A percentile compares a stretch with the other conserved stretches of the same genome.
phyloP scores from a whole-genome alignment of 352 stramenopile species.

The Pythium aquatile region DNA sequence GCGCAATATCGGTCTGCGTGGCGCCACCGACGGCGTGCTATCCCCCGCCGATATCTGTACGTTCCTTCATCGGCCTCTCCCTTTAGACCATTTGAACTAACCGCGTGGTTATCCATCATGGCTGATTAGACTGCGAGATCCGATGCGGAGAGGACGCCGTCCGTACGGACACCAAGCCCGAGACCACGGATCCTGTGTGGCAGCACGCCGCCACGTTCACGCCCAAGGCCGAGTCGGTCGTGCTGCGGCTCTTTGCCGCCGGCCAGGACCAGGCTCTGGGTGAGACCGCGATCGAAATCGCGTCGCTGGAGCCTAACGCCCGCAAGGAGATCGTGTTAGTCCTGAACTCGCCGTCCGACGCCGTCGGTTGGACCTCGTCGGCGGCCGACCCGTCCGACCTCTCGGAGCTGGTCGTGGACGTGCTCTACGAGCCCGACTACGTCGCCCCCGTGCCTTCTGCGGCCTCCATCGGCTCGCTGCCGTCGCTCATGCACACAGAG shows the following conservation, averaged over 20 bases:
- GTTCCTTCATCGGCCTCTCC: not conserved
- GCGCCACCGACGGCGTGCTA: slow-evolving; percentile 10
- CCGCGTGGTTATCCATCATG: not conserved
- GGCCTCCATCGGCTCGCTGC: not conserved
- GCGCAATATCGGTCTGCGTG: slow-evolving; percentile 19
- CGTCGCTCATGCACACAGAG: slow-evolving; percentile 11
- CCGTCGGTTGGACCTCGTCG: slow-evolving; percentile 12
- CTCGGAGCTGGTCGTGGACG: slow-evolving; percentile 20
- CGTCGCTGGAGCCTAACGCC: slow-evolving; percentile 33
- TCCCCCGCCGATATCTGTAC: slow-evolving; percentile 18
- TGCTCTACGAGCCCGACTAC: slow-evolving; percentile 26
- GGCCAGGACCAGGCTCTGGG: slow-evolving; percentile 48
- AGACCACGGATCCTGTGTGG: slow-evolving; percentile 53
- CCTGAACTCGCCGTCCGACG: slow-evolving; percentile 5
- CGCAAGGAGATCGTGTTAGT: slow-evolving; percentile 20
- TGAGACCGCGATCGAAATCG: slow-evolving; percentile 34
- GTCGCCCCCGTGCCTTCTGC: not conserved
- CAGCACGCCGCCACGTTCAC: slow-evolving; percentile 55
- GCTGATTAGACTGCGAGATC: slow-evolving; percentile 48
- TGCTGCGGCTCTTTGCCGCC: slow-evolving; percentile 54
- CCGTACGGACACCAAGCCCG: slow-evolving; percentile 40
- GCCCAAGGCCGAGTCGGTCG: slow-evolving; percentile 39
- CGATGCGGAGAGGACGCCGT: slow-evolving; percentile 49
- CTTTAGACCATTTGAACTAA: not conserved
- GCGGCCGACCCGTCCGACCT: slow-evolving; percentile 7